Conservation (phyloP, 257 asterid genomes). For the Leonotis leonurus region DNA sequence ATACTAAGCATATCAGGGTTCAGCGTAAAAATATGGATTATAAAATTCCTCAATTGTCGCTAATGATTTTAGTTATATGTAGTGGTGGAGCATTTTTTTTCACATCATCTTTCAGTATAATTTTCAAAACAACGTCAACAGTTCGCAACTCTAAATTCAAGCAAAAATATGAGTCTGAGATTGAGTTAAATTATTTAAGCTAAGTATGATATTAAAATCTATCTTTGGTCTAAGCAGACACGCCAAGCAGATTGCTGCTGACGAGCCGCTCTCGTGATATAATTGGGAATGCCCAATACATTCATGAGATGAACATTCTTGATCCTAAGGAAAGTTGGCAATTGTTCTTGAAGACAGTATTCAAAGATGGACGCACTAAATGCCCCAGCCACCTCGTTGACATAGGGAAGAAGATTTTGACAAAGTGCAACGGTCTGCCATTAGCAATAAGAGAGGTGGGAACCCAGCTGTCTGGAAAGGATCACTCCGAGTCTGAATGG, state of each 20-base stretch:
- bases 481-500: neutral
- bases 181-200: too few relatives aligned
- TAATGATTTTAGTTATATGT: too few relatives aligned
- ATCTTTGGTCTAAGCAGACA: neutral
- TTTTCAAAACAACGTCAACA: too few relatives aligned
- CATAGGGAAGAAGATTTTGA: neutral
- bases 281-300: neutral
- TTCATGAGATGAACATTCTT: neutral
- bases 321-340: neutral
- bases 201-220: neutral
- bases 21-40: too few relatives aligned
- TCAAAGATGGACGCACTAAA: neutral
- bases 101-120: too few relatives aligned
- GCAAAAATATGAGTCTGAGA: too few relatives aligned
- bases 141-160: too few relatives aligned
- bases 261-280: neutral
- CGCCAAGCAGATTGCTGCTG: neutral
- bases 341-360: neutral
- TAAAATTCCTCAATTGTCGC: too few relatives aligned
- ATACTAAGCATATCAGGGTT: too few relatives aligned
- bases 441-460: neutral
- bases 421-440: neutral
- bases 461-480: neutral
- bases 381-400: neutral
- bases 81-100: too few relatives aligned